phyloP scores from a whole-genome alignment of 2,329 filamentous ascomycete species.

The Colletotrichum tropicale region DNA sequence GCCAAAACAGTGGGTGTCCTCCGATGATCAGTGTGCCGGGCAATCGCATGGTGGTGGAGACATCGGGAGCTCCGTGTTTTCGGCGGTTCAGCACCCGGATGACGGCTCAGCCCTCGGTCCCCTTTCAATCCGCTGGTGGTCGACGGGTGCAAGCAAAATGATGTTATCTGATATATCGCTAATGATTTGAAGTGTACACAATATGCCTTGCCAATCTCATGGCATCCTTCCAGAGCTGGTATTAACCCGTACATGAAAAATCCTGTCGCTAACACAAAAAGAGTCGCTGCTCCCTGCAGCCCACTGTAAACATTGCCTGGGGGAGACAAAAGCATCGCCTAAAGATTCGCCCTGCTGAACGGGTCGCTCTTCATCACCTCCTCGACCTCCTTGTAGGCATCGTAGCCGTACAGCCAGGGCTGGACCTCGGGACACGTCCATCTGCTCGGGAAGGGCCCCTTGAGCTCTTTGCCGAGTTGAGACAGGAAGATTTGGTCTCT shows the following conservation, averaged over 20 bases:
- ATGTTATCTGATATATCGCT: background rate
- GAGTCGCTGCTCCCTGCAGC: background rate
- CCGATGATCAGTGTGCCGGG: background rate
- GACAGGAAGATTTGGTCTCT: conserved; percentile 63
- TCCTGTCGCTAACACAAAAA: background rate
- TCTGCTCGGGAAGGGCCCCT: conserved; percentile 64
- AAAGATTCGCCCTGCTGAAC: background rate
- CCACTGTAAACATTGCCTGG: background rate
- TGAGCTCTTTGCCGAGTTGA: conserved; percentile 54
- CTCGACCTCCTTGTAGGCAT: conserved; percentile 41
- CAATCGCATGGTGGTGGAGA: background rate
- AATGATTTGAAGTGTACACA: background rate
- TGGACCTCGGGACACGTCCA: conserved; percentile 69
- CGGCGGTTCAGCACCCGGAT: background rate
- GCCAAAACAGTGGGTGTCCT: too few species aligned
- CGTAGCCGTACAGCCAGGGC: conserved; percentile 69
- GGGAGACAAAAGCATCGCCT: accelerated
- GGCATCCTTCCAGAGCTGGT: background rate
- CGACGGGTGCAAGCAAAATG: background rate
- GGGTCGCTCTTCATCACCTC: conserved; percentile 4
- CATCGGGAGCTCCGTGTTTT: background rate
- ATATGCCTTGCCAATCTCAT: background rate
- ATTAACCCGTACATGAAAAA: background rate
- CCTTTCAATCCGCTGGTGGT: background rate
- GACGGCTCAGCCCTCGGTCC: background rate